phyloP scores from a whole-genome alignment of 2,329 filamentous ascomycete genomes.

The Trichoderma oligosporum region DNA sequence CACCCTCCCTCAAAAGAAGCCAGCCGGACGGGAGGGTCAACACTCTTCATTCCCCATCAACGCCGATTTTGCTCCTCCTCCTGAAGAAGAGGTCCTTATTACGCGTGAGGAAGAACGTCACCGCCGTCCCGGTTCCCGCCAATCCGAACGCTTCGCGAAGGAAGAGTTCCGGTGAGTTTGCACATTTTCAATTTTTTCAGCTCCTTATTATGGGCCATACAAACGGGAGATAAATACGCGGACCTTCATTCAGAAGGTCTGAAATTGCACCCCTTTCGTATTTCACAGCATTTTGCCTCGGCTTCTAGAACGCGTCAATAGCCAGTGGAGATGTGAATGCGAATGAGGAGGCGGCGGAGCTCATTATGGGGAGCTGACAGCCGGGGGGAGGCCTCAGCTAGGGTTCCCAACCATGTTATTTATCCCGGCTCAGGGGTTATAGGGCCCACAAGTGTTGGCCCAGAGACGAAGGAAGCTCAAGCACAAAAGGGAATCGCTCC shows the following conservation, averaged over 20 bases:
- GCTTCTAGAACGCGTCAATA: slow-evolving; percentile 18
- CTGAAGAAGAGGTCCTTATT: slow-evolving; percentile 80
- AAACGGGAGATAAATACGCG: neutral
- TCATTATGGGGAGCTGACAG: slow-evolving; percentile 15
- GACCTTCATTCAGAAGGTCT: neutral
- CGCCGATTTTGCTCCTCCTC: slow-evolving; percentile 54
- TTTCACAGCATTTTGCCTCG: slow-evolving; percentile 9
- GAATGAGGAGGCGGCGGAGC: slow-evolving; percentile 13
- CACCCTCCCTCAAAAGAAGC: slow-evolving; percentile 64
- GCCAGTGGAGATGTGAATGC: slow-evolving; percentile 3
- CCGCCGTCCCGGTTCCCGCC: slow-evolving; percentile 65
- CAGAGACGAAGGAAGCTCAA: slow-evolving; percentile 22
- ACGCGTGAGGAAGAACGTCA: slow-evolving; percentile 73
- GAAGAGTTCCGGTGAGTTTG: slow-evolving; percentile 53
- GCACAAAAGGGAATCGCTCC: slow-evolving; percentile 28
- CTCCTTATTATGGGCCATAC: neutral
- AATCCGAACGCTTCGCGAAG: slow-evolving; percentile 47
- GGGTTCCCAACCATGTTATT: slow-evolving; percentile 18
- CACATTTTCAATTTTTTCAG: neutral
- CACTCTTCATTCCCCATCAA: slow-evolving; percentile 68
- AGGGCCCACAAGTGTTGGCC: slow-evolving; percentile 26
- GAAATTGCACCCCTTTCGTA: slow-evolving; percentile 13
- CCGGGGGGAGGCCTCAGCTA: slow-evolving; percentile 18
- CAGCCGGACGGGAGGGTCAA: slow-evolving; percentile 98
- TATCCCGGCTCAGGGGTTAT: slow-evolving; percentile 25